A percentile compares a stretch with the other conserved stretches of the same genome.
Evolutionary conservation across 2,329 filamentous ascomycete genomes (phyloP).

Genomic region (Ophiosphaerella narmari): DNA sequence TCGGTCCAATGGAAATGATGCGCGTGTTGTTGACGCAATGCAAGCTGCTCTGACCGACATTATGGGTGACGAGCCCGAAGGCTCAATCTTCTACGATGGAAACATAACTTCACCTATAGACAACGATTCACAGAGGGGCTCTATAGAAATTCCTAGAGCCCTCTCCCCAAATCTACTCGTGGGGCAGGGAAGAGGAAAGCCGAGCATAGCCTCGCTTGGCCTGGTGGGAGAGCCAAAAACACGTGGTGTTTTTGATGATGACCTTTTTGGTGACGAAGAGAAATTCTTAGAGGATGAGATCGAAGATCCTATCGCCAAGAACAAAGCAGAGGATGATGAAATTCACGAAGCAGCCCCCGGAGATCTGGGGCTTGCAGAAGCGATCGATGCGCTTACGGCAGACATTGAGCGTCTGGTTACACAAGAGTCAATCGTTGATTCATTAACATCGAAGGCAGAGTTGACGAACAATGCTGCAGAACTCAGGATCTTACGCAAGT

Average conservation of each 20-base stretch:
- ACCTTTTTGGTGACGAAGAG: conserved; percentile 89
- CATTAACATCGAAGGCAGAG: conserved; percentile 90
- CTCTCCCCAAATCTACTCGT: conserved; percentile 44
- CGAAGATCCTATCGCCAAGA: conserved; percentile 68
- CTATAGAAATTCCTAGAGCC: conserved; percentile 60
- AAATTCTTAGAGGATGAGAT: conserved; percentile 85
- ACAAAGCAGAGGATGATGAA: conserved; percentile 72
- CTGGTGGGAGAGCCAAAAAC: conserved; percentile 85
- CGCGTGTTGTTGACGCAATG: conserved; percentile 85
- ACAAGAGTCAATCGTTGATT: conserved; percentile 90
- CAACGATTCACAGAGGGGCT: conserved; percentile 65
- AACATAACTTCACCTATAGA: conserved; percentile 60
- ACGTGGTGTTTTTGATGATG: conserved; percentile 90
- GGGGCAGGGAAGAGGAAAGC: conserved; percentile 61
- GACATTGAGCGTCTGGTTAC: conserved; percentile 88
- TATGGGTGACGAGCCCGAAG: conserved; percentile 76
- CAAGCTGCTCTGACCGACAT: conserved; percentile 91
- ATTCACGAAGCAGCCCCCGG: conserved; percentile 94
- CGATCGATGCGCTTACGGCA: conserved; percentile 82
- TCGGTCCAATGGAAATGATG: conserved; percentile 65
- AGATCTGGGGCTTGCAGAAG: conserved; percentile 89
- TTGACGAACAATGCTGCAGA: conserved; percentile 96
- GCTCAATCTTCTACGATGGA: conserved; percentile 68
- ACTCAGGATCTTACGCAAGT: conserved; percentile 88
- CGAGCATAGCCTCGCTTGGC: conserved; percentile 87